Evolutionary conservation across 345 rosid species (phyloP).

Genomic region (Trapa bicornis): DNA sequence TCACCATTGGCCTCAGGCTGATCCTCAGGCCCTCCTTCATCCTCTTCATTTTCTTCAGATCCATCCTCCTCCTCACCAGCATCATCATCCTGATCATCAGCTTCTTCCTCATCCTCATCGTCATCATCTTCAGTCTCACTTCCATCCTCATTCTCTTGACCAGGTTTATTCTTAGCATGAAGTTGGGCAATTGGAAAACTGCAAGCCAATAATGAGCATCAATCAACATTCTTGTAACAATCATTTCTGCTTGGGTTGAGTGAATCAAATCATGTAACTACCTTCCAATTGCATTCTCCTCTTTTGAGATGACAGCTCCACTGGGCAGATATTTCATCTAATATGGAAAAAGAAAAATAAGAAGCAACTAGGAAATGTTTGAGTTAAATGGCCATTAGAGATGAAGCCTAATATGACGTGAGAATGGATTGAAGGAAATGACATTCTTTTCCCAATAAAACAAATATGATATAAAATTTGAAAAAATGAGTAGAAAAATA

Average conservation of each 20-base stretch:
- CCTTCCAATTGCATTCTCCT: constrained; percentile 20
- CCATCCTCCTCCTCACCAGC: constrained; percentile 32
- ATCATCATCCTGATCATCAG: constrained; percentile 35
- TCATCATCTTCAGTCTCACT: constrained; percentile 46
- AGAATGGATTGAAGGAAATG: background rate
- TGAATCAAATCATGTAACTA: constrained; percentile 12
- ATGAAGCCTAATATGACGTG: background rate
- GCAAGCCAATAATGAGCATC: constrained; percentile 9
- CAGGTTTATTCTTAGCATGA: constrained; percentile 23
- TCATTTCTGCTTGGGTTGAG: background rate
- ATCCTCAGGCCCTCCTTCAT: constrained; percentile 33
- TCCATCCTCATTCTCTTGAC: constrained; percentile 29
- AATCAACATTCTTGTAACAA: no score
- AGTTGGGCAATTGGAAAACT: constrained; percentile 35
- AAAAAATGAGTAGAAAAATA: background rate
- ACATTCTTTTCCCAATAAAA: background rate
- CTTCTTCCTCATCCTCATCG: constrained; percentile 25
- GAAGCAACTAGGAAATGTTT: constrained; percentile 1
- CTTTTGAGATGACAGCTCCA: constrained; percentile 17
- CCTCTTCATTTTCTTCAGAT: constrained; percentile 24
- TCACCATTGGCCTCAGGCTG: constrained; percentile 31
- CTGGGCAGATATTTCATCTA: constrained; percentile 23
- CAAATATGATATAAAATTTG: no score
- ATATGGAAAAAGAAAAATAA: constrained; percentile 10
- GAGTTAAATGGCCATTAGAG: background rate